Conservation (phyloP, 2,329 filamentous ascomycete species). For the Aspergillus novofumigatus region DNA sequence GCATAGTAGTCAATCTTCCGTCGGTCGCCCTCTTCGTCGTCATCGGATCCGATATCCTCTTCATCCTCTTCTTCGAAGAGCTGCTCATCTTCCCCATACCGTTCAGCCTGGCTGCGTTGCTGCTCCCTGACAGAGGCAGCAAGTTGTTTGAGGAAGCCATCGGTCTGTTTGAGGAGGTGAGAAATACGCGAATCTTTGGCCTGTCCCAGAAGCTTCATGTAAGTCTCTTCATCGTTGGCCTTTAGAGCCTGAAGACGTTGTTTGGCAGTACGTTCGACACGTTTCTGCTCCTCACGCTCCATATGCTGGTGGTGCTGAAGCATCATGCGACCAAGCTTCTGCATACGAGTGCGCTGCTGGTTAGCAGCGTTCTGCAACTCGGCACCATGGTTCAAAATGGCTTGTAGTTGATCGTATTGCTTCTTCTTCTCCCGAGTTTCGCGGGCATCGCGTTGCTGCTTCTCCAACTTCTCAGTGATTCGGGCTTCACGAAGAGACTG, state of each 20-base stretch:
- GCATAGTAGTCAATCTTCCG: slow-evolving; percentile 98
- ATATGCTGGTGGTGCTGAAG: slow-evolving; percentile 87
- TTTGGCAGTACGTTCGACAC: slow-evolving; percentile 94
- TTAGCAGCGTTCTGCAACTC: slow-evolving; percentile 68
- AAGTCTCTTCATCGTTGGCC: slow-evolving; percentile 98
- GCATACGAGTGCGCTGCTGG: slow-evolving; percentile 67
- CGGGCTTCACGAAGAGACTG: slow-evolving; percentile 91
- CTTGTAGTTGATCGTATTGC: slow-evolving; percentile 84
- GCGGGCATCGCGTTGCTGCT: slow-evolving; percentile 93
- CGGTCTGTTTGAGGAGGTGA: slow-evolving; percentile 91
- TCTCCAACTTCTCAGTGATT: slow-evolving; percentile 98
- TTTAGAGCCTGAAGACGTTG: slow-evolving; percentile 98
- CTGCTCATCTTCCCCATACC: slow-evolving; percentile 65
- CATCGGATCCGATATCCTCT: slow-evolving; percentile 62
- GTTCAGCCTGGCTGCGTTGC: slow-evolving; percentile 75
- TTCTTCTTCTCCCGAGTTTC: slow-evolving; percentile 98
- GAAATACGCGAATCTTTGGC: slow-evolving; percentile 99
- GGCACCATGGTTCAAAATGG: slow-evolving; percentile 75
- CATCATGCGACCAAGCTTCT: slow-evolving; percentile 89
- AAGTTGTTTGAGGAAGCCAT: slow-evolving; percentile 94
- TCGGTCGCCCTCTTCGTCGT: slow-evolving; percentile 56
- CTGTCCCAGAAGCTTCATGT: slow-evolving; percentile 94
- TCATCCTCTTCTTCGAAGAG: slow-evolving; percentile 59
- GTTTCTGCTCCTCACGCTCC: slow-evolving; percentile 98
- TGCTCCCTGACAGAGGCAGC: slow-evolving; percentile 92